Base-by-base conservation (phyloP, 1,284 basidiomycete species). In the Trametes versicolor region DNA sequence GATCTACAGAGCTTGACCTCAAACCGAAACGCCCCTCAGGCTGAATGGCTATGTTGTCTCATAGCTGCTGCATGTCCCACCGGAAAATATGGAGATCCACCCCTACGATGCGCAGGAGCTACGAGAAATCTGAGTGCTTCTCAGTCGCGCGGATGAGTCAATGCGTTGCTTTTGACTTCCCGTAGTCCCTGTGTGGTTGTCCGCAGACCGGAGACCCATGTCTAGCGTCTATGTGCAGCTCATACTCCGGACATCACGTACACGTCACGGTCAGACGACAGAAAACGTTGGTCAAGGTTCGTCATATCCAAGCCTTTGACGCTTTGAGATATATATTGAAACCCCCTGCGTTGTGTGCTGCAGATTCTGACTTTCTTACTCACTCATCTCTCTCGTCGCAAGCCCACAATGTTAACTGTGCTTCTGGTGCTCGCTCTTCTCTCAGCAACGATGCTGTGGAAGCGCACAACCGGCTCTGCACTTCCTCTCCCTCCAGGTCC, bases 401-500 rank as follows among this genome's bases (percentile, higher is more conserved):
- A n/a, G 13, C 37, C 23, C 37, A 39, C 37, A 37, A 39, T 43
- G 21, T 8, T 37, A 13, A 39, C 41, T 6, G 51, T 21, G 8
- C 15, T 45, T 19, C 19, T 60, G 12, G 19, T 47, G 5, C 29
- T 47, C 12, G 50, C 10, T 17, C 4, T 47, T 7, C 8, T 53
- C 17, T 10, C 29, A 7, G 36, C 21, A 4, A 12, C 27, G 8
- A 8, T n/a, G 3, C n/a, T 60, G 12, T 47, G 50, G 50, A 36
- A 19, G 32, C 34, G 29, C 8, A 59, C 27, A 4, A 9, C 15
- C 3, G 37, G 50, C 4, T 41, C 54, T 2, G 27, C 3, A 1
- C 53, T 62, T 32, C 63, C 66, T 5, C 53, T 67, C 8, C 66
- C 66, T 7, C 66, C 66, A 13, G 66, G 66, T 1, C 66, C 62